Evolutionary conservation across 192 early-diverging fungal species (phyloP).

Genomic region (Backusella westeae): DNA sequence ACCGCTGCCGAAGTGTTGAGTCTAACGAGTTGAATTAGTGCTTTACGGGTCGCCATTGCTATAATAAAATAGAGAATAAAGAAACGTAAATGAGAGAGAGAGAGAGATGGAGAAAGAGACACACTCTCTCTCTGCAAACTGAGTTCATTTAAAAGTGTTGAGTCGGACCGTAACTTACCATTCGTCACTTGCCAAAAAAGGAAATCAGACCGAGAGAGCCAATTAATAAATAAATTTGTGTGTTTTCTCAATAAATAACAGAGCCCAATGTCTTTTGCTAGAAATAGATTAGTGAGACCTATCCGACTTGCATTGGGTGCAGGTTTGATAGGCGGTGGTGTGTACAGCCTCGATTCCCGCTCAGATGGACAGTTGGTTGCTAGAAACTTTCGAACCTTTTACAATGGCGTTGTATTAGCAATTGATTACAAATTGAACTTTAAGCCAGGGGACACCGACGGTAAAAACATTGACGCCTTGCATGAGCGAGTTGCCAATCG

Average conservation of each 20-base stretch:
- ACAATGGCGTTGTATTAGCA: slow-evolving; percentile 49
- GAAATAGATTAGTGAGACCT: background rate
- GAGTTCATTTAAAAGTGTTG: background rate
- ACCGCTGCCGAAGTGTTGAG: background rate
- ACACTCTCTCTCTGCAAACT: background rate
- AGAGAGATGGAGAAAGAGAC: background rate
- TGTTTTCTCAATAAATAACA: background rate
- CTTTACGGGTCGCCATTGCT: background rate
- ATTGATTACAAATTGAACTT: slow-evolving; percentile 87
- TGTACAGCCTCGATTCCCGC: slow-evolving; percentile 42
- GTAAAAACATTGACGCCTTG: slow-evolving; percentile 56
- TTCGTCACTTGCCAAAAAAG: background rate
- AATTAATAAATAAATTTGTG: background rate
- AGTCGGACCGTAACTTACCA: background rate
- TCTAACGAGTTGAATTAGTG: background rate
- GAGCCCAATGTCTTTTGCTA: background rate
- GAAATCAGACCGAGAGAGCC: background rate
- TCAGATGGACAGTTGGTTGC: slow-evolving; percentile 45
- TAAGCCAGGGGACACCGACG: slow-evolving; percentile 39
- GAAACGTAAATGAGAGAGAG: background rate
- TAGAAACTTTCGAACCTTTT: slow-evolving; percentile 46
- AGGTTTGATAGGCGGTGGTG: slow-evolving; percentile 20
- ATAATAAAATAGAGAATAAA: background rate
- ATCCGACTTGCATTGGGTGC: background rate
- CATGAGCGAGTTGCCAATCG: slow-evolving; percentile 71